phyloP scores from a whole-genome alignment of 2,329 filamentous ascomycete species.

The Penicillium sp. region DNA sequence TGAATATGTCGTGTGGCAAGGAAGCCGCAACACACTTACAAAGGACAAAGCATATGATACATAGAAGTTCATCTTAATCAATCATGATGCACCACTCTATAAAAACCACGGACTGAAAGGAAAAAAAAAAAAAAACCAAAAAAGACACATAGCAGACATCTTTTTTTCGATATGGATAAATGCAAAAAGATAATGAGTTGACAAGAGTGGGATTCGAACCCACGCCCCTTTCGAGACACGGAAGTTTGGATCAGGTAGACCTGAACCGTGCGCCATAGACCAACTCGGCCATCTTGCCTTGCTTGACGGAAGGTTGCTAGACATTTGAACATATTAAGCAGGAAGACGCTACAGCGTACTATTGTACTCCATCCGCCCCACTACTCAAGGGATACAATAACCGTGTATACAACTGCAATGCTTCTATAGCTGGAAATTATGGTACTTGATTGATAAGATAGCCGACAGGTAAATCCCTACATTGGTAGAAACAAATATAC shows the following conservation, averaged over 20 bases:
- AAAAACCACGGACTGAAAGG: too few species aligned
- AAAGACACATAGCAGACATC: background rate
- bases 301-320: background rate
- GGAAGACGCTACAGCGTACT: too few species aligned
- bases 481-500: too few species aligned
- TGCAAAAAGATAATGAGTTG: slow-evolving; percentile 18
- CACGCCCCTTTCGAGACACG: slow-evolving; percentile 32
- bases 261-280: slow-evolving; percentile 46
- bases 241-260: slow-evolving; percentile 35
- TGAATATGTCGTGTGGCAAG: too few species aligned
- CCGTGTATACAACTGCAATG: too few species aligned
- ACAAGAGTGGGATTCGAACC: slow-evolving; percentile 34
- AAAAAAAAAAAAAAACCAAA: background rate
- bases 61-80: too few species aligned
- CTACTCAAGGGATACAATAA: too few species aligned
- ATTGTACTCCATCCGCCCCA: too few species aligned
- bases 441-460: background rate
- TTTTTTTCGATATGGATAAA: background rate
- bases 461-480: background rate
- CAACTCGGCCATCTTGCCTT: slow-evolving; percentile 47
- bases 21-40: too few species aligned
- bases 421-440: too few species aligned
- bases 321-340: background rate
- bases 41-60: too few species aligned
- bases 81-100: too few species aligned